Conservation (phyloP, 78 protist species). For the Creolimax fragrantissima region DNA sequence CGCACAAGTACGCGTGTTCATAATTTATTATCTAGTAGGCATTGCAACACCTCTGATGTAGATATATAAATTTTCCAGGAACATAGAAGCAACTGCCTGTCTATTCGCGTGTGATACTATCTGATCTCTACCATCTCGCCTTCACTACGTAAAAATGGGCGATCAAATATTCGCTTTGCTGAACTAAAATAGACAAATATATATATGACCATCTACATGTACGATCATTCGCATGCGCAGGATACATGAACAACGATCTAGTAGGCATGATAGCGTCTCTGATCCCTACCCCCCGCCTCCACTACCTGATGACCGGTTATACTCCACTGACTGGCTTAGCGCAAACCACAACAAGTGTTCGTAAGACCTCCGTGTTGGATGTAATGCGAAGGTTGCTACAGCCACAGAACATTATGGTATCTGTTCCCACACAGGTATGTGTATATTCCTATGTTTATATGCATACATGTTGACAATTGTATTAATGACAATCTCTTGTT, state of each 20-base stretch:
- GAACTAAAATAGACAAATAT: background rate
- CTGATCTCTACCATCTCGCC: too few relatives aligned
- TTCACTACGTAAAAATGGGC: too few relatives aligned
- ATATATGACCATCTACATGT: background rate
- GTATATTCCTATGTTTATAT: too few relatives aligned
- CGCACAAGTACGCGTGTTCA: too few relatives aligned
- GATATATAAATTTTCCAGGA: too few relatives aligned
- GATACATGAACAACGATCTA: conserved; percentile 96
- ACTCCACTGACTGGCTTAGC: conserved; percentile 69
- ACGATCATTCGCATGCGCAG: conserved; percentile 25
- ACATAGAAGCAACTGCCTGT: too few relatives aligned
- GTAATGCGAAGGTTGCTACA: conserved; percentile 97
- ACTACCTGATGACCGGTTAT: conserved; percentile 97
- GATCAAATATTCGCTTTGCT: too few relatives aligned
- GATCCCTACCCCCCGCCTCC: conserved; percentile 98
- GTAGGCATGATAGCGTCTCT: conserved; percentile 90
- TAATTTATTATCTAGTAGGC: too few relatives aligned
- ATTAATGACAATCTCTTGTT: too few relatives aligned
- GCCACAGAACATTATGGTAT: conserved; percentile 89
- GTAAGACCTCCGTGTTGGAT: conserved; percentile 96
- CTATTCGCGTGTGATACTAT: too few relatives aligned
- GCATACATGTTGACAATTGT: too few relatives aligned
- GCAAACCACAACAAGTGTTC: conserved; percentile 36
- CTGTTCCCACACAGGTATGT: conserved; percentile 44
- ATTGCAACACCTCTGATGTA: too few relatives aligned